These are phyloP conservation scores for Barnettozyma siamensis DNA, from an alignment of 805 yeast species.

Conservation along the genomic window DNA sequence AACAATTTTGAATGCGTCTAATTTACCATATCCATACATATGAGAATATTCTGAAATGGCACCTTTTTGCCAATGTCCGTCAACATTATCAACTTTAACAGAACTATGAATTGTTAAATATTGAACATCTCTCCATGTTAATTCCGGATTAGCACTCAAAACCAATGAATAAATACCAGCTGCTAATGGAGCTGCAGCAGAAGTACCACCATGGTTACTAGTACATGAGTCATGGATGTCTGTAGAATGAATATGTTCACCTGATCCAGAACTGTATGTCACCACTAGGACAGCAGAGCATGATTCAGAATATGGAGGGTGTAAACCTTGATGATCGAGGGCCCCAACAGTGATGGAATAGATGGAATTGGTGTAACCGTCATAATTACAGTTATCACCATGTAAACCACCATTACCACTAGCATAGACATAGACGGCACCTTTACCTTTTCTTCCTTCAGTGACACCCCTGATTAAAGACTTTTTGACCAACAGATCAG, in stretches of 20 bases:
- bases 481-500: constrained; percentile 68
- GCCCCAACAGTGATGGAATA: constrained; percentile 95
- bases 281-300: constrained; percentile 94
- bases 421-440: constrained; percentile 90
- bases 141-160: constrained; percentile 73
- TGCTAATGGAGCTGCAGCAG: constrained; percentile 98
- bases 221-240: constrained; percentile 70
- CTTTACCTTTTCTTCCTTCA: constrained; percentile 76
- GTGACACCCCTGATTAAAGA: constrained; percentile 82
- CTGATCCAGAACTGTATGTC: constrained; percentile 87
- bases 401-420: constrained; percentile 85
- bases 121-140: constrained; percentile 96
- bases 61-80: constrained; percentile 70
- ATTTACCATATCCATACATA: constrained; percentile 85
- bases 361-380: constrained; percentile 94
- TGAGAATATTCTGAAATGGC: constrained; percentile 73
- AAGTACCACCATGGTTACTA: constrained; percentile 85
- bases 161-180: constrained; percentile 91
- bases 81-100: constrained; percentile 56
- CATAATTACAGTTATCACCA: constrained; percentile 92
- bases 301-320: constrained; percentile 86
- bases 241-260: constrained; percentile 85
- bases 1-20: constrained; percentile 77
- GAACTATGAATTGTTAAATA: constrained; percentile 72
- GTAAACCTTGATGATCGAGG: constrained; percentile 77